These are phyloP conservation scores for Starmerella gropengiesseri DNA, from an alignment of 805 yeast genomes.

Conservation along the genomic window DNA sequence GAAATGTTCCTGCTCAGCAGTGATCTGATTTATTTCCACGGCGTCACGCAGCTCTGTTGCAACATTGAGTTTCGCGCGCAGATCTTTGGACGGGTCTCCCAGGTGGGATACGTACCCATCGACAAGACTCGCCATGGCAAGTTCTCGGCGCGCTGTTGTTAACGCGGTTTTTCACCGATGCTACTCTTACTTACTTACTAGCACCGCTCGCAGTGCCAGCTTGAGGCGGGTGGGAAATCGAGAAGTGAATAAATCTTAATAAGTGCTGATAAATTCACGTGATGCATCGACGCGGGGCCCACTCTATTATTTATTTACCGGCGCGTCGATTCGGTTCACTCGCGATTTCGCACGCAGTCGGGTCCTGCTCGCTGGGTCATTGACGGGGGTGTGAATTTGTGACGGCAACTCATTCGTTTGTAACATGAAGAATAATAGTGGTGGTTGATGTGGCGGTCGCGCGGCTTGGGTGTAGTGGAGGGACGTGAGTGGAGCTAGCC, in stretches of 20 bases:
- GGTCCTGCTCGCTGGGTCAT: too few relatives aligned
- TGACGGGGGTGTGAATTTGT: too few relatives aligned
- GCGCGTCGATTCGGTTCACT: background rate
- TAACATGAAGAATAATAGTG: too few relatives aligned
- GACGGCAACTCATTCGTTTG: too few relatives aligned
- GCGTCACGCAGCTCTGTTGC: conserved; percentile 78
- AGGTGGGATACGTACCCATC: conserved; percentile 23
- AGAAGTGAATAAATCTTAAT: background rate
- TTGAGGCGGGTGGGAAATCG: background rate
- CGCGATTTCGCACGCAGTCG: too few relatives aligned
- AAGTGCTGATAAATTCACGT: conserved; percentile 12
- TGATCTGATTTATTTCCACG: conserved; percentile 70
- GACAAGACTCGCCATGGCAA: conserved; percentile 18
- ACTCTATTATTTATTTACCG: background rate
- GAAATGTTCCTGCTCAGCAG: conserved; percentile 72
- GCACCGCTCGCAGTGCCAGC: conserved; percentile 3
- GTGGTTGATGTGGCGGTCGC: too few relatives aligned
- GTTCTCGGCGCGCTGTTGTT: background rate
- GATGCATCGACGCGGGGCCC: background rate
- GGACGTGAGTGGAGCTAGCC: too few relatives aligned
- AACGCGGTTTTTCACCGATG: too few relatives aligned
- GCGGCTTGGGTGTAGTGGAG: too few relatives aligned
- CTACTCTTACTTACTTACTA: too few relatives aligned
- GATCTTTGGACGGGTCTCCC: conserved; percentile 34
- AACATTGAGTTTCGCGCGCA: conserved; percentile 51